phyloP scores from a whole-genome alignment of 1,139 yeast genomes.

The Yamadazyma atmosphaerica region DNA sequence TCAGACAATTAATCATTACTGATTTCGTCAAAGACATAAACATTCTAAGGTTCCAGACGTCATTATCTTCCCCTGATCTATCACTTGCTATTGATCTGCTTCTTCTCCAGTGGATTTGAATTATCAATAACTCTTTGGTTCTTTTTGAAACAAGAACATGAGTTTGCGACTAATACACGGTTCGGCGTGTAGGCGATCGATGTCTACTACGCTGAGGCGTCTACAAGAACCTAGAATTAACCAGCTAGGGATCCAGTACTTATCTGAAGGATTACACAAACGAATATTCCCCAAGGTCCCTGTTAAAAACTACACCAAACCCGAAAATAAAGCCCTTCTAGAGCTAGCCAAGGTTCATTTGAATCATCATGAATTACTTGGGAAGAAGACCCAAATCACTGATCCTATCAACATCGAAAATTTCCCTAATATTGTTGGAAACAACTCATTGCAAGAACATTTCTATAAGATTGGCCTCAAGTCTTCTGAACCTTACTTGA shows the following conservation, averaged over 20 bases:
- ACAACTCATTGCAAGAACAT: constrained; percentile 71
- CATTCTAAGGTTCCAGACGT: not conserved
- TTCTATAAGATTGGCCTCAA: constrained; percentile 68
- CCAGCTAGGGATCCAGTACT: constrained; percentile 65
- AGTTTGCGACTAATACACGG: not conserved
- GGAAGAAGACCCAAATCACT: constrained; percentile 69
- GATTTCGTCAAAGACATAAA: not conserved
- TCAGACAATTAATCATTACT: not conserved
- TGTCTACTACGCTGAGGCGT: not conserved
- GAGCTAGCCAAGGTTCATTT: constrained; percentile 65
- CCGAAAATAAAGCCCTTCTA: constrained; percentile 40
- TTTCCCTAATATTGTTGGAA: constrained; percentile 72
- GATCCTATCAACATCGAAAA: constrained; percentile 59
- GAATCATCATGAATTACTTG: constrained; percentile 63
- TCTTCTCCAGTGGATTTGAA: not conserved
- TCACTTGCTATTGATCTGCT: not conserved
- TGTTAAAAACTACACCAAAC: constrained; percentile 23
- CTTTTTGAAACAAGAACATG: not conserved
- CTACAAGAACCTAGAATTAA: constrained; percentile 55
- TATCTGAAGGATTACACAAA: constrained; percentile 56
- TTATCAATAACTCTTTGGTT: not conserved
- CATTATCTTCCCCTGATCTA: not conserved
- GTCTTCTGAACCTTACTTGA: constrained; percentile 61
- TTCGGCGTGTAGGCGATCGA: not conserved
- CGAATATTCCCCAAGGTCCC: constrained; percentile 57